phyloP scores from a whole-genome alignment of 257 asterid species.

The Solanum boliviense region DNA sequence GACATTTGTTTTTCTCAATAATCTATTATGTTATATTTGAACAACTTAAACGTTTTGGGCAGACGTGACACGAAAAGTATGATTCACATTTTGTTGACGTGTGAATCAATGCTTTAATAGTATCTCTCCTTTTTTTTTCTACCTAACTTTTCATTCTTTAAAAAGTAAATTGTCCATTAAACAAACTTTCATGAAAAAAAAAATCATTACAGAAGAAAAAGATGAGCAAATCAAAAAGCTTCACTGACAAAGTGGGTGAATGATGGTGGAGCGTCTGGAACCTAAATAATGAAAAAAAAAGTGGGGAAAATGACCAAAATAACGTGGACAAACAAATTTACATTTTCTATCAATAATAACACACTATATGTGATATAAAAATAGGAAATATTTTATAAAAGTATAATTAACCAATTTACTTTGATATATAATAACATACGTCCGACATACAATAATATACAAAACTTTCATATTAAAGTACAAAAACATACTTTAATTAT shows the following conservation, averaged over 20 bases:
- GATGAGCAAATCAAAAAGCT: not conserved
- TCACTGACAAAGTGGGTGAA: too few species aligned
- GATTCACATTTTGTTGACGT: too few species aligned
- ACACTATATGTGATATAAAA: not conserved
- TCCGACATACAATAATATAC: not conserved
- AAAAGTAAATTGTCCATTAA: not conserved
- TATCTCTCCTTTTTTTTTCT: too few species aligned
- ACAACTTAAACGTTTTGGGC: too few species aligned
- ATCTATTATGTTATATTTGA: too few species aligned
- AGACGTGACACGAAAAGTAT: too few species aligned
- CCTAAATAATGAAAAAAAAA: not conserved
- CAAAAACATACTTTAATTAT: not conserved
- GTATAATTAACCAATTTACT: not conserved
- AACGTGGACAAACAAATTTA: too few species aligned
- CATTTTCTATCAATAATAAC: not conserved
- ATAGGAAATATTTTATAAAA: not conserved
- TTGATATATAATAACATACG: not conserved
- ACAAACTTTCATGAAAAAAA: too few species aligned
- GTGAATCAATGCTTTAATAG: too few species aligned
- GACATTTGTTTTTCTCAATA: too few species aligned
- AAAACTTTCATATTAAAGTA: too few species aligned
- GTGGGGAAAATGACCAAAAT: not conserved
- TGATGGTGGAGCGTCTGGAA: not conserved
- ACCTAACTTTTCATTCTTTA: not conserved
- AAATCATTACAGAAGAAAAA: not conserved